Conservation (phyloP, 225 moss, liverwort and hornwort species). For the Bryoerythrophyllum caledonicum region DNA sequence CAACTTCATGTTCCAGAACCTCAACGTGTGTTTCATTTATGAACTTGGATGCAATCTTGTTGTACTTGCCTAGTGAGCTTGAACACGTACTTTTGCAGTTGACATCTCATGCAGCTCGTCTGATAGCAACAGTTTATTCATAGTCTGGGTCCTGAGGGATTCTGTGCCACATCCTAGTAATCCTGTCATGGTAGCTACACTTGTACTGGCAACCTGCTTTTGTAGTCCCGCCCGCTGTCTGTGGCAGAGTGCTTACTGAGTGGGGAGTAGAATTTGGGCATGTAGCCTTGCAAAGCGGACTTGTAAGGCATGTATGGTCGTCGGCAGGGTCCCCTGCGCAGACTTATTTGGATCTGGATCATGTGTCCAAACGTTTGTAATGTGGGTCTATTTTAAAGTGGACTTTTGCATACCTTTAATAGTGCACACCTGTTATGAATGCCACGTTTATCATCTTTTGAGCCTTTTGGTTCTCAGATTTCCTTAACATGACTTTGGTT, state of each 20-base stretch:
- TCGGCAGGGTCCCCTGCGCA: not conserved
- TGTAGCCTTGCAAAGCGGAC: slow-evolving; percentile 10
- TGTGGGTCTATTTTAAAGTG: not conserved
- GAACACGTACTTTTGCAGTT: slow-evolving; percentile 25
- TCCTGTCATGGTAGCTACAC: slow-evolving; percentile 7
- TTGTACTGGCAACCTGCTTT: slow-evolving; percentile 24
- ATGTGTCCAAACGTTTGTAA: slow-evolving; percentile 19
- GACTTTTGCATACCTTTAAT: slow-evolving; percentile 1
- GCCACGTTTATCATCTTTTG: not conserved
- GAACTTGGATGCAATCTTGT: slow-evolving; percentile 14
- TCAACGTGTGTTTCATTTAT: slow-evolving; percentile 9
- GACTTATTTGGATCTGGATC: not conserved
- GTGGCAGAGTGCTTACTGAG: slow-evolving; percentile 16
- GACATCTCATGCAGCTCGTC: slow-evolving; percentile 14
- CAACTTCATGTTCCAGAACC: slow-evolving; percentile 17
- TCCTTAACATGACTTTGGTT: no score
- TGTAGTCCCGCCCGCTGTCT: slow-evolving; percentile 5
- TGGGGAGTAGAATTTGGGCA: slow-evolving; percentile 10
- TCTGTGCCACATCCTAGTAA: slow-evolving; percentile 1
- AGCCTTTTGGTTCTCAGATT: not conserved
- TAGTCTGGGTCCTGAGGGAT: slow-evolving; percentile 16
- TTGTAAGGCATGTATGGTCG: slow-evolving; percentile 6
- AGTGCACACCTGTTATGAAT: slow-evolving; percentile 14
- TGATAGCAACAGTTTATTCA: slow-evolving; percentile 17
- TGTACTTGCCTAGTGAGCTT: slow-evolving; percentile 23